Base-by-base conservation (phyloP, 164 flowering plant species). In the Vitis cinerea region DNA sequence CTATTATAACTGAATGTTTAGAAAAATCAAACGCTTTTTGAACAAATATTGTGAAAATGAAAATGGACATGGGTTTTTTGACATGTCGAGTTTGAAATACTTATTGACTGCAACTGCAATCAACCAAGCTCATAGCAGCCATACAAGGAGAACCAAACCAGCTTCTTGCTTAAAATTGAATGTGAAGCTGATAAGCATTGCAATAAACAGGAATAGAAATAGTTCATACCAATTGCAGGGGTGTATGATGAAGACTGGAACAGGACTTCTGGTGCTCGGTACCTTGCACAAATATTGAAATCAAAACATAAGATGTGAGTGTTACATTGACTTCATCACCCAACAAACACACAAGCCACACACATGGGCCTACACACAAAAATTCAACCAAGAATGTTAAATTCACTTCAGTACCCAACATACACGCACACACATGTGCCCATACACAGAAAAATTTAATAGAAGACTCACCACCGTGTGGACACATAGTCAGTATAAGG, bases 221-320 rank as follows among this genome's bases (percentile, higher is more conserved):
- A 50, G 31, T 23, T 61, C 75, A 61, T 84, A 91, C 95, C 98
- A 64, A 93, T 85, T 49, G 98, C 94, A 78, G 97, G 90, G 56
- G 88, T 87, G 68, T 93, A 93, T 14, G 74, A 63, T 56, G 88
- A 79, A 47, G 89, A 87, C 76, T 87, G 97, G 74, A 93, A 78
- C 79, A 93, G 66, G 19, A 93, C 98, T 81, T 93, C 98, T 44
- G 98, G 98, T n/a, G 98, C 98, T 66, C 98, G 94, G 64, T 93
- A 91, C 98, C 98, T 90, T 61, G 64, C 48, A 78, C 50, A 75
- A 19, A 61, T 27, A 23, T 31, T 10, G 8, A 37, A n/a, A 49
- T 23, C 50, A 51, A 31, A 6, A 50, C 49, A 74, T 47, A 59
- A 63, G 15, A 50, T 9, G 17, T 5, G 3, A 49, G 7, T 44